These are phyloP conservation scores for Oldenlandia corymbosa DNA, from an alignment of 257 asterid genomes.

Conservation along the genomic window DNA sequence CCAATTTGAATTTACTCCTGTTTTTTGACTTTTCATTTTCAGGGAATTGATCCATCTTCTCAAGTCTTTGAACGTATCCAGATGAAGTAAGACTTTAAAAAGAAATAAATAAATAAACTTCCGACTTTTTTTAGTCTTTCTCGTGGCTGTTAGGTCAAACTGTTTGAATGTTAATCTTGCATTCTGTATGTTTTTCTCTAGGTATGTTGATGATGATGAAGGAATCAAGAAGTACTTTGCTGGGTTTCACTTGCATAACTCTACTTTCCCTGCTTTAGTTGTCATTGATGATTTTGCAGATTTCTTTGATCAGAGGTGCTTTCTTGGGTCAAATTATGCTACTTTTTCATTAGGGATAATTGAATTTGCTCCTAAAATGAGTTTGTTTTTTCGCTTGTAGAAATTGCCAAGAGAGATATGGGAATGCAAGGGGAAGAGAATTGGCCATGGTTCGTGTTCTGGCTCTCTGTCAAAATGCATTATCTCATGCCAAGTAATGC, in stretches of 20 bases:
- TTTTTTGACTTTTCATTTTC: conserved; percentile 16
- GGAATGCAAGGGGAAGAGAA: conserved; percentile 75
- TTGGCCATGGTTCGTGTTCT: conserved; percentile 75
- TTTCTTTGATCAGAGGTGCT: conserved; percentile 64
- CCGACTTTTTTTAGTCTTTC: too few relatives aligned
- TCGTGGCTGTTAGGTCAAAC: too few relatives aligned
- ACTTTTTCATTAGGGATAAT: too few relatives aligned
- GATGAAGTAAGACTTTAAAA: conserved; percentile 46
- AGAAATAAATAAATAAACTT: too few relatives aligned
- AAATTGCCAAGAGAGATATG: conserved; percentile 62
- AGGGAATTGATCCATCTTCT: conserved; percentile 80
- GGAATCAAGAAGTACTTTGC: conserved; percentile 81
- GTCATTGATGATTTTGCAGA: conserved; percentile 77
- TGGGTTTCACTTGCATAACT: conserved; percentile 74
- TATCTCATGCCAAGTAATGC: conserved; percentile 65
- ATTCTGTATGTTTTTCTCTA: conserved; percentile 10
- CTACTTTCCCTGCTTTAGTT: conserved; percentile 49
- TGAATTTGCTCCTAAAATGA: background rate
- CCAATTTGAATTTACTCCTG: background rate
- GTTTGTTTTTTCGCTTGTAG: conserved; percentile 30
- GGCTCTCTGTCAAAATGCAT: conserved; percentile 64
- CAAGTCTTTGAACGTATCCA: conserved; percentile 53
- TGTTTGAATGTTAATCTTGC: background rate
- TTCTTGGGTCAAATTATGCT: background rate
- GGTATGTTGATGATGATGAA: conserved; percentile 80